Base-by-base conservation (phyloP, 2,329 filamentous ascomycete genomes). In the Exophiala oligosperma region DNA sequence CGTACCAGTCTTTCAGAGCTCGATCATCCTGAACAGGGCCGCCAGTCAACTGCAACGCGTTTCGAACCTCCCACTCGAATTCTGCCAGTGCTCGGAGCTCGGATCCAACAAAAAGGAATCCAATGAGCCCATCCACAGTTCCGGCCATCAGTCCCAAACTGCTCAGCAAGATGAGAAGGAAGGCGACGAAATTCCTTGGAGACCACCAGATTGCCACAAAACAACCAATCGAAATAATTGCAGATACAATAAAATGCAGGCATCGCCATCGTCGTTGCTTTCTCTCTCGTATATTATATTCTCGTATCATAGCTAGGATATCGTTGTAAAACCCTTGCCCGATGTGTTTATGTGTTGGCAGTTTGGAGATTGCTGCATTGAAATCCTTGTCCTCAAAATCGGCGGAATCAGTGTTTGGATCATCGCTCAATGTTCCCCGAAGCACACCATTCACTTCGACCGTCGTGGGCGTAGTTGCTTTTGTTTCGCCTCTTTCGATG, bases 21-120 rank as follows among this genome's bases (percentile, higher is more conserved):
- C 46, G 55, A 40, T 66, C 64, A 54, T 64, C 56, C 46, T 50
- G 43, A 12, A 40, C 54, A 44, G 65, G 65, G 47, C 65, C 65
- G 17, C 64, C 65, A 11, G 60, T 58, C 44, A 63, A 62, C 17
- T 57, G 52, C 24, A 65, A 43, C 14, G 65, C 64, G 55, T 67
- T 92, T 51, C 77, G 78, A 26, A 97, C 87, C 74, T 99, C 94
- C 89, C 91, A 97, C 71, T 94, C 86, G 75, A 97, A 97, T 77
- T 99, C 94, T 68, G 85, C 87, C 54, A 99, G 76, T 3, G 89
- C 87, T 58, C 91, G 82, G 59, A 97, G 75, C 76, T 99, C 94
- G 60, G 86, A 86, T 9, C 88, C 87, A 58, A 96, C 88, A 72
- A 99, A 99, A 49, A 97, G 73, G 0, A 94, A 82, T 0, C 92